phyloP scores from a whole-genome alignment of 257 asterid genomes.

The Thymus mandschuricus region DNA sequence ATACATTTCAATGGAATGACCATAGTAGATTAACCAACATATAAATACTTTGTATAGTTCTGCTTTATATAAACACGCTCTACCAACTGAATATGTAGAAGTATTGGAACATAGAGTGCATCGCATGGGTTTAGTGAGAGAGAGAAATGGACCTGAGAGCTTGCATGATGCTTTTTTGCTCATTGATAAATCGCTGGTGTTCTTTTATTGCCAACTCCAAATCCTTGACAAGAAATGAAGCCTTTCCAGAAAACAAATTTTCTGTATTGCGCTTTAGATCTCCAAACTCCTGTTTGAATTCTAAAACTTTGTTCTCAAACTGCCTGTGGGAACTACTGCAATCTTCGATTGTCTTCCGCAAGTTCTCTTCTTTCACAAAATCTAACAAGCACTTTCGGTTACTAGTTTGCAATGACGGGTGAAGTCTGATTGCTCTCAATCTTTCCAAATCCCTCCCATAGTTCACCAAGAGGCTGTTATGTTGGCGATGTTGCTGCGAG shows the following conservation, averaged over 20 bases:
- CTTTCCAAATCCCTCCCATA: constrained; percentile 81
- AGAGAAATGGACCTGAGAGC: constrained; percentile 67
- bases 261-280: constrained; percentile 78
- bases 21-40: neutral
- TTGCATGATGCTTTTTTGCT: constrained; percentile 95
- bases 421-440: constrained; percentile 71
- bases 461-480: constrained; percentile 68
- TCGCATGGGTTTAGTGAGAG: constrained; percentile 1
- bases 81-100: constrained; percentile 19
- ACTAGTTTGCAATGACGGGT: constrained; percentile 66
- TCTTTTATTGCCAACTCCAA: constrained; percentile 70
- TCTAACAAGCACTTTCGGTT: constrained; percentile 79
- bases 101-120: neutral
- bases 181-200: constrained; percentile 64
- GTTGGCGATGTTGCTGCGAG: constrained; percentile 80
- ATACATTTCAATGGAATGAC: neutral
- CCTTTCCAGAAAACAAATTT: constrained; percentile 71
- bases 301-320: constrained; percentile 87
- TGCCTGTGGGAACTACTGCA: constrained; percentile 86
- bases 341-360: constrained; percentile 78
- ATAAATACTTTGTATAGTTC: neutral
- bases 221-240: constrained; percentile 68
- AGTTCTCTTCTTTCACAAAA: constrained; percentile 87
- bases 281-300: constrained; percentile 86
- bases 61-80: neutral